phyloP scores from a whole-genome alignment of 2,329 filamentous ascomycete species.

The Colletotrichum truncatum region DNA sequence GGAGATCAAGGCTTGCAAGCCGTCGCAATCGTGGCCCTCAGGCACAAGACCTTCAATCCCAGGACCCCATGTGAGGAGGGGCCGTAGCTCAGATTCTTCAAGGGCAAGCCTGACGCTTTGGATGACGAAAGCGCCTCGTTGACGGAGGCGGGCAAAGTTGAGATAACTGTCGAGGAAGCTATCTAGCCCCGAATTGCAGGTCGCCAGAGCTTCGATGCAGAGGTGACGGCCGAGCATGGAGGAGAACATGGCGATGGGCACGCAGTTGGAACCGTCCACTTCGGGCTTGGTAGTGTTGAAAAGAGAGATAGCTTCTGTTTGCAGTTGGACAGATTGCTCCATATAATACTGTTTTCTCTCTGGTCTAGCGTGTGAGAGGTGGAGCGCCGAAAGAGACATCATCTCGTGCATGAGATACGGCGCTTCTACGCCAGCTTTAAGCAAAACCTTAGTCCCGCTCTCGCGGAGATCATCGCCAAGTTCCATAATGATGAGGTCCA shows the following conservation, averaged over 20 bases:
- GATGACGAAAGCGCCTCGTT: conserved; percentile 34
- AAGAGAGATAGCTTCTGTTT: conserved; percentile 40
- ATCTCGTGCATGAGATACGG: conserved; percentile 47
- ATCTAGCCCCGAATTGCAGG: conserved; percentile 34
- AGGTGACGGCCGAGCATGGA: conserved; percentile 43
- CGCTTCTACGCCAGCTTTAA: conserved; percentile 35
- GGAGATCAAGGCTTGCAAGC: conserved; percentile 16
- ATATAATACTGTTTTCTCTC: conserved; percentile 34
- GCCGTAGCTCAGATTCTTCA: not conserved
- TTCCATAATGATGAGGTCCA: conserved; percentile 36
- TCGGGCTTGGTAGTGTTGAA: conserved; percentile 37
- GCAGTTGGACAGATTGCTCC: conserved; percentile 39
- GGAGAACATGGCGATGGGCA: conserved; percentile 44
- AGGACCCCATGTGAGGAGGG: not conserved
- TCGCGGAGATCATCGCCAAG: conserved; percentile 33
- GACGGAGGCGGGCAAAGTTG: conserved; percentile 37
- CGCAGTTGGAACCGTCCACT: conserved; percentile 40
- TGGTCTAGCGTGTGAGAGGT: conserved; percentile 40
- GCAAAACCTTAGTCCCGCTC: conserved; percentile 30
- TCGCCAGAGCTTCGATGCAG: conserved; percentile 43
- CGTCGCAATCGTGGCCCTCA: not conserved
- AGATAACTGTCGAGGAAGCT: conserved; percentile 40
- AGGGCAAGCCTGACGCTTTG: not conserved
- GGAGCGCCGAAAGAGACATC: conserved; percentile 46
- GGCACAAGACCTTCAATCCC: not conserved